Percentiles rank a stretch among this genome's conserved stretches.
These are phyloP conservation scores for Rutidosis leptorrhynchoides DNA, from an alignment of 129 eudicot genomes.

Conservation along the genomic window DNA sequence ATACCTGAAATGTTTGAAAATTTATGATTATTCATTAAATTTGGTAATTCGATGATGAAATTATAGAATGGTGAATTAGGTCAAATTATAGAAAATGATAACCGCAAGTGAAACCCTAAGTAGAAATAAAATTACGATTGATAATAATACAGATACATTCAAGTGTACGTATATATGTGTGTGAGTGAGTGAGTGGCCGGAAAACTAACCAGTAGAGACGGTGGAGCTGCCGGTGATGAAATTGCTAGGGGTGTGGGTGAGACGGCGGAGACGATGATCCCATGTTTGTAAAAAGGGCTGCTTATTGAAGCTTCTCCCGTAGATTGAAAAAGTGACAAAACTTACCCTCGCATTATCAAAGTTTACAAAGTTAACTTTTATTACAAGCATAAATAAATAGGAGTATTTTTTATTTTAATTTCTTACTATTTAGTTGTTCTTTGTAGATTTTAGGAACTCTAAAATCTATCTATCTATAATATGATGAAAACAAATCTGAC, in stretches of 20 bases:
- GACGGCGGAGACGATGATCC: slow-evolving; percentile 28
- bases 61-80: slow-evolving; percentile 9
- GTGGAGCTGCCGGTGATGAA: slow-evolving; percentile 2
- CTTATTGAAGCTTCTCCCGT: not conserved
- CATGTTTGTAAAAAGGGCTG: slow-evolving; percentile 2
- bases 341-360: slow-evolving; percentile 6
- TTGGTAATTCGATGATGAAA: not conserved
- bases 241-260: slow-evolving; percentile 1
- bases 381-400: too few relatives aligned
- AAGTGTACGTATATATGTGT: not conserved
- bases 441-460: too few relatives aligned
- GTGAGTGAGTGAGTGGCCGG: not conserved
- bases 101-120: slow-evolving; percentile 13
- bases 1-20: slow-evolving; percentile 16
- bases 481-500: too few relatives aligned
- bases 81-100: not conserved
- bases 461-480: too few relatives aligned
- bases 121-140: not conserved
- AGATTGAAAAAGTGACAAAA: slow-evolving; percentile 16
- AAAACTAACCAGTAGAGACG: slow-evolving; percentile 21
- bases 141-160: not conserved
- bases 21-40: not conserved
- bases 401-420: too few relatives aligned
- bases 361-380: too few relatives aligned
- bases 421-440: too few relatives aligned